Evolutionary conservation across 208 protist species (phyloP), one percentile per base, ranked within the genome.

Genomic region (Trypanosoma cruzi): DNA sequence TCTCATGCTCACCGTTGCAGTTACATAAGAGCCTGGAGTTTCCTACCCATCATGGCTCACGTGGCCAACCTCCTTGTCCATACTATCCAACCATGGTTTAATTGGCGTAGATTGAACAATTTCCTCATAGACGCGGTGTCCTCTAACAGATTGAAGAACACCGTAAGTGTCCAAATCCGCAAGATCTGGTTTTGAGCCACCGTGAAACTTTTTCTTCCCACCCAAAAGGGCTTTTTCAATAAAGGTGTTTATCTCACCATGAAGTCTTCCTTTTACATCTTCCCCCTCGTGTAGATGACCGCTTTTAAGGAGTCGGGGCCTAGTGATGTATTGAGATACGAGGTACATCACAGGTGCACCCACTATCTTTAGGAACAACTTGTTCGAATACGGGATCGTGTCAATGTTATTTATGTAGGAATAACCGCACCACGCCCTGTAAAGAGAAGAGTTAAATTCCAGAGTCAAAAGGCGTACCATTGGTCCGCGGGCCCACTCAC

Each of bases 321-420:
- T 79, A 0, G 92, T 97, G 20, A 93, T 62, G 20, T 82, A 84
- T 49, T 77, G 64, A 10, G 90, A 85, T 18, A 97, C 89, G 44
- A 97, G 49, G 63, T 88, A 97, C 92, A 97, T 97, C 40, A 97
- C 89, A 7, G 92, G 92, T 3, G 92, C 89, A 0, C 92, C 92
- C 5, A 97, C 75, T 44, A 95, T 81, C 81, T 97, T 97, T 26
- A 94, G 67, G 58, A 97, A 94, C 22, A 95, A 56, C 75, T 97
- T 97, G 81, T 95, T 97, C 32, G 40, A 50, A 60, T 85, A 85
- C 11, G 92, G 89, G 54, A 97, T 97, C 13, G 89, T 92, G 55
- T 94, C 84, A 69, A 87, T 89, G 24, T 79, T 29, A 75, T 97
- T 87, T 77, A 97, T 97, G 82, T 97, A 97, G 10, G 82, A 90